Conservation (phyloP, 2,329 filamentous ascomycete species). For the Magnaporthiopsis poae region DNA sequence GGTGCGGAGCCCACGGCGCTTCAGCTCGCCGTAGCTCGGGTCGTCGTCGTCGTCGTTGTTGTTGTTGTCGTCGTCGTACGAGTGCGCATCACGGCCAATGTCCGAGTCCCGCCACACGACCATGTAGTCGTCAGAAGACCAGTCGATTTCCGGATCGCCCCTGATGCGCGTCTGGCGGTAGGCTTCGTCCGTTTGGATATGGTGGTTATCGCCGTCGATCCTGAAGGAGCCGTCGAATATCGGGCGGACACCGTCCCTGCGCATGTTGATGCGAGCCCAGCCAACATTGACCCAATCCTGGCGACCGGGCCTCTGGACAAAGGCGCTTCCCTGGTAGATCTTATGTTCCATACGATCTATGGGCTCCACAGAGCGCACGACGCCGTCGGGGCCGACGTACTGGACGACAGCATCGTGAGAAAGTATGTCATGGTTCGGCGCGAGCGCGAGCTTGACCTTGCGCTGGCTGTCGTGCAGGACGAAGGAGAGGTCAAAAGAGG, state of each 20-base stretch:
- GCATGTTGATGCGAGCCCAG: conserved; percentile 74
- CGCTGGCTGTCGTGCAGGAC: conserved; percentile 56
- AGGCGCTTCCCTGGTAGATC: conserved; percentile 74
- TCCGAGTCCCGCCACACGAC: conserved; percentile 88
- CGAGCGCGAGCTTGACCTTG: conserved; percentile 66
- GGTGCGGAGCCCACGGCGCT: conserved; percentile 33
- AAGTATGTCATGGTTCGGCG: conserved; percentile 86
- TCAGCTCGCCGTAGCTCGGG: conserved; percentile 51
- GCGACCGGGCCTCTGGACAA: conserved; percentile 51
- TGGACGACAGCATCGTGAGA: conserved; percentile 64
- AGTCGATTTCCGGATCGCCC: conserved; percentile 58
- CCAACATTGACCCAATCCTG: conserved; percentile 68
- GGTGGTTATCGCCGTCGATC: conserved; percentile 71
- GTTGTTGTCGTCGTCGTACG: background rate
- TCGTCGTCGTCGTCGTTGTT: conserved; percentile 10
- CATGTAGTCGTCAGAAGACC: conserved; percentile 62
- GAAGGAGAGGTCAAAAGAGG: conserved; percentile 78
- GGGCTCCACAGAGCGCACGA: conserved; percentile 53
- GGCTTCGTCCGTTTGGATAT: conserved; percentile 66
- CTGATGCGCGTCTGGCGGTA: conserved; percentile 64
- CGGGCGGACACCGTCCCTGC: conserved; percentile 64
- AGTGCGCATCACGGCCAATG: conserved; percentile 36
- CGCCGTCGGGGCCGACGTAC: conserved; percentile 63
- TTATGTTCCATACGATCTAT: conserved; percentile 66
- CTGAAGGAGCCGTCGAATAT: conserved; percentile 87